phyloP scores from a whole-genome alignment of 2,329 filamentous ascomycete genomes.

The Neophaeococcomyces aloes region DNA sequence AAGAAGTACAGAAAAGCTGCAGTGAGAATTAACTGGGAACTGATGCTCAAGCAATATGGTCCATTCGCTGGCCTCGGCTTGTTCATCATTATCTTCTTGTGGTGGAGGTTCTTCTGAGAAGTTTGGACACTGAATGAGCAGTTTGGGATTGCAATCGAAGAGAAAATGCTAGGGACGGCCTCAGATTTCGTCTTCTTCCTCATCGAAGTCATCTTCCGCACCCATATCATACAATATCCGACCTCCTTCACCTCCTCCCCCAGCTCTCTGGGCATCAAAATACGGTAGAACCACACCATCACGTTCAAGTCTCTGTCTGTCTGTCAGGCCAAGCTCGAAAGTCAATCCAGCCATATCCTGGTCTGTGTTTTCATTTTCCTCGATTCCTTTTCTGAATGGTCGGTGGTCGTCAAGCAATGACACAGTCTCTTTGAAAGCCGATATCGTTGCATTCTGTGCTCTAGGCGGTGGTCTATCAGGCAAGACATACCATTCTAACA shows the following conservation, averaged over 20 bases:
- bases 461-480: slow-evolving; percentile 23
- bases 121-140: background rate
- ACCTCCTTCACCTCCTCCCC: slow-evolving; percentile 70
- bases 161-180: background rate
- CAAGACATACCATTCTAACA: slow-evolving; percentile 58
- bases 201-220: slow-evolving; percentile 90
- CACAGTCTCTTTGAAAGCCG: slow-evolving; percentile 38
- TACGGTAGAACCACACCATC: slow-evolving; percentile 90
- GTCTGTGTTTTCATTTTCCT: slow-evolving; percentile 30
- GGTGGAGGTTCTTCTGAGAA: slow-evolving; percentile 78
- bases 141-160: too few relatives aligned
- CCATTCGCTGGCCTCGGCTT: slow-evolving; percentile 73
- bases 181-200: slow-evolving; percentile 85
- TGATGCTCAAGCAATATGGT: slow-evolving; percentile 92
- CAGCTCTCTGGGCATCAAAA: slow-evolving; percentile 84
- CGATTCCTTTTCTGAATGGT: slow-evolving; percentile 47
- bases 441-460: slow-evolving; percentile 28
- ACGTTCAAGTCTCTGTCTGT: slow-evolving; percentile 75
- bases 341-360: slow-evolving; percentile 59
- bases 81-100: slow-evolving; percentile 76
- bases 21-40: slow-evolving; percentile 94
- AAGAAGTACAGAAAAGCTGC: slow-evolving; percentile 89
- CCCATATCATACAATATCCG: slow-evolving; percentile 96
- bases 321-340: slow-evolving; percentile 77
- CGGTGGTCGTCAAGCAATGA: slow-evolving; percentile 67